Conservation (phyloP, 2,329 filamentous ascomycete species). For the Rhynchosporium agropyri region DNA sequence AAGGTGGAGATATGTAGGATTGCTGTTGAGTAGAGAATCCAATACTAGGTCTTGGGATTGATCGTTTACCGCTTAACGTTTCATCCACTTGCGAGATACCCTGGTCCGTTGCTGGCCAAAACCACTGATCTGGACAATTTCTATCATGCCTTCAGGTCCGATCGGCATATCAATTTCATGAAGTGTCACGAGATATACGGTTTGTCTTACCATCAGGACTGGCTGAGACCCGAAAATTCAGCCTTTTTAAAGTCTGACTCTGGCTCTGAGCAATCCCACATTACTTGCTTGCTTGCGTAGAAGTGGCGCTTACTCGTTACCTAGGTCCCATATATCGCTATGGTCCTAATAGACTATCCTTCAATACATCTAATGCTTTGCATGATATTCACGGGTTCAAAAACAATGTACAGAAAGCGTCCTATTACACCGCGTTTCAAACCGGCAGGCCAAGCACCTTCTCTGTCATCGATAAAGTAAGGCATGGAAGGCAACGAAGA, state of each 20-base stretch:
- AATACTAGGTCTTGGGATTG: conserved; percentile 33
- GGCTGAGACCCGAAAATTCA: no score
- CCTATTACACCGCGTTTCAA: background rate
- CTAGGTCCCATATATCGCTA: conserved; percentile 67
- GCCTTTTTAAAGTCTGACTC: background rate
- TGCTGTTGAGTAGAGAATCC: conserved; percentile 21
- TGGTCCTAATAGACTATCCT: conserved; percentile 40
- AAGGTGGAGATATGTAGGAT: no score
- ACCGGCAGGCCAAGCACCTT: background rate
- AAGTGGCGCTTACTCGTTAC: background rate
- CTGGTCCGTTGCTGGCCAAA: conserved; percentile 41
- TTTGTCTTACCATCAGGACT: background rate
- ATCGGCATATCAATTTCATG: conserved; percentile 42
- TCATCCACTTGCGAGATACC: conserved; percentile 42
- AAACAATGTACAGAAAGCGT: conserved; percentile 18
- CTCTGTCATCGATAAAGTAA: background rate
- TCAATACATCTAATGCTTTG: conserved; percentile 10
- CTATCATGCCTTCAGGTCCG: conserved; percentile 42
- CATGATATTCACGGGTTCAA: conserved; percentile 18
- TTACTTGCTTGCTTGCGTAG: background rate
- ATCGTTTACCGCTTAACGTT: conserved; percentile 46
- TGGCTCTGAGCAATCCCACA: background rate
- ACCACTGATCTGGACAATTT: conserved; percentile 36
- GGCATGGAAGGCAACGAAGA: background rate
- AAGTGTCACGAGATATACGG: conserved; percentile 43